Evolutionary conservation across 176 grass and related monocot genomes (phyloP), one percentile per base, ranked within the genome.

Genomic region (Avena atlantica): DNA sequence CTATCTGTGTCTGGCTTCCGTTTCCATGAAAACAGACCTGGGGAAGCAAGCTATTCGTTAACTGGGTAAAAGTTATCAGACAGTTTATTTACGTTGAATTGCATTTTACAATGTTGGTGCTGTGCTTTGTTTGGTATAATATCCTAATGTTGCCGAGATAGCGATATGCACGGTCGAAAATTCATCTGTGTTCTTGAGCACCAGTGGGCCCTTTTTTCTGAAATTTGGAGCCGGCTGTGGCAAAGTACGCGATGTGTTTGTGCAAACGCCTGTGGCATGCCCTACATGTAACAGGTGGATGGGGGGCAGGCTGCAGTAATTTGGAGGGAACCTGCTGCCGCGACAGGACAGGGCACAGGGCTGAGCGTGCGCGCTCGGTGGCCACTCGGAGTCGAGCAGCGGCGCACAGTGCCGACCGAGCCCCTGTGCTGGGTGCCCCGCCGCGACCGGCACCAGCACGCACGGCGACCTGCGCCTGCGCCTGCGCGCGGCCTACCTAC

Each of bases 361-460:
- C 21, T 63, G 61, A n/a, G 44, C 42, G 78, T 10, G 61, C 63
- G 13, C 61, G 23, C 62, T 65, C 24, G 64, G 44, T 53, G 44
- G 16, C 53, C 25, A 2, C 27, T 81, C 8, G 72, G 27, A 55
- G 59, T 23, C 17, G 27, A 53, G 72, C 83, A 20, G 61, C 23
- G 60, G 79, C 79, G 65, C 85, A 79, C 85, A 59, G 83, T 44
- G 57, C 14, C 17, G 37, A 40, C 31, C 31, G 21, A 48, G 40
- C 37, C 17, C 53, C 53, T 77, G 74, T 57, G 8, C 37, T 14
- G 13, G n/a, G 49, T 20, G 74, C 25, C 50, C 24, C 37, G 40
- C 78, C 21, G 78, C 12, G 23, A 47, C 10, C 40, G n/a, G 10
- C 47, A 47, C 10, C 40, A 12, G 10, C 47, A 52, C 72, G 72